Conservation (phyloP, 257 asterid species). For the Haberlea rhodopensis region DNA sequence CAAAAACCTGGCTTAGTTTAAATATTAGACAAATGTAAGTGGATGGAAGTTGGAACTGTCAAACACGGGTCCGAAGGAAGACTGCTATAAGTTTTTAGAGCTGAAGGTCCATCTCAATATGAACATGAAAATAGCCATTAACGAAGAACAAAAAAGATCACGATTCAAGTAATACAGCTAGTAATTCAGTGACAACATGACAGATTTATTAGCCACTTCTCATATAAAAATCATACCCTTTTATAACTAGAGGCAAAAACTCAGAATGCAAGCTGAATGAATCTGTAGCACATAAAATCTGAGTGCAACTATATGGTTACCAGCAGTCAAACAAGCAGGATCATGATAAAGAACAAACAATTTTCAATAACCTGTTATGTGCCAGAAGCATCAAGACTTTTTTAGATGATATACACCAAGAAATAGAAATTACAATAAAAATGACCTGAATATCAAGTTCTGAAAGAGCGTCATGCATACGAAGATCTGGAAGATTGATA, state of each 20-base stretch:
- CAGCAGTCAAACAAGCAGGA: conserved; percentile 16
- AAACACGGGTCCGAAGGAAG: too few relatives aligned
- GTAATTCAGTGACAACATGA: background rate
- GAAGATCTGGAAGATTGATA: conserved; percentile 66
- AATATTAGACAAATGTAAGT: too few relatives aligned
- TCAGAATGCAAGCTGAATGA: background rate
- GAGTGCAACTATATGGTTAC: background rate
- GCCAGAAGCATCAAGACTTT: background rate
- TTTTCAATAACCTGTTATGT: conserved; percentile 4
- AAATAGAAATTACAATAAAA: background rate
- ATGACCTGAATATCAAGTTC: conserved; percentile 84
- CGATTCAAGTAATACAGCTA: background rate
- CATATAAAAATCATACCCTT: background rate
- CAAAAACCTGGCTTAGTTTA: too few relatives aligned
- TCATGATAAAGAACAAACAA: conserved; percentile 9
- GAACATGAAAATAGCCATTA: background rate
- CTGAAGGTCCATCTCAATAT: too few relatives aligned
- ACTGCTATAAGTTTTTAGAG: too few relatives aligned
- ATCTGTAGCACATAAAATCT: background rate
- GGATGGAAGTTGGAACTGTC: too few relatives aligned
- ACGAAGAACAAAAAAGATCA: too few relatives aligned
- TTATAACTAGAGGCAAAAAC: background rate
- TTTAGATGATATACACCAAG: conserved; percentile 4
- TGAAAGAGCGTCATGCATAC: conserved; percentile 65
- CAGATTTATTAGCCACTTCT: conserved; percentile 19